Percentiles rank a stretch among this genome's conserved stretches.
Evolutionary conservation across 1,284 basidiomycete species (phyloP).

Genomic region (Pyrrhoderma noxium): DNA sequence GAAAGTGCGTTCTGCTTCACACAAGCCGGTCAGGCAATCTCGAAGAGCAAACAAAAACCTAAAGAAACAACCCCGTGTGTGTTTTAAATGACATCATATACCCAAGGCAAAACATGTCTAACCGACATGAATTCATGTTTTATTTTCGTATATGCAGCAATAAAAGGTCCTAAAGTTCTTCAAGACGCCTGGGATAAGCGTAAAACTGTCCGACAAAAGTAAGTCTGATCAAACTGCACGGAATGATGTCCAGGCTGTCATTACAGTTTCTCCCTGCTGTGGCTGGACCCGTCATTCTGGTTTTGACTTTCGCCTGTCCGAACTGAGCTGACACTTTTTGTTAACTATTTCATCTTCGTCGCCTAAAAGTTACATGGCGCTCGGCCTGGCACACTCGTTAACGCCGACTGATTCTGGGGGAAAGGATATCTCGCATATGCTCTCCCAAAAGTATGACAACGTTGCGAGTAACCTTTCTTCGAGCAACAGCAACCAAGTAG

Average conservation of each 20-base stretch:
- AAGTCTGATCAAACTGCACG: slow-evolving; percentile 26
- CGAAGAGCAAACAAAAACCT: slow-evolving; percentile 64
- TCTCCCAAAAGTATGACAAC: slow-evolving; percentile 2
- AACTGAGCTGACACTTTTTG: slow-evolving; percentile 2
- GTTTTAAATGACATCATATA: slow-evolving; percentile 13
- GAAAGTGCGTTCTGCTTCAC: slow-evolving; percentile 66
- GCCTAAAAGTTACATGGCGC: slow-evolving; percentile 59
- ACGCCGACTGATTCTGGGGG: slow-evolving; percentile 60
- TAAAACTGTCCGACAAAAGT: slow-evolving; percentile 95
- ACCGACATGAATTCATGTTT: slow-evolving; percentile 3
- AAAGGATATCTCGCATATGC: slow-evolving; percentile 31
- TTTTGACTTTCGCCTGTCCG: slow-evolving; percentile 3
- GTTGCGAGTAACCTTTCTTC: neutral
- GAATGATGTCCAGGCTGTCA: neutral
- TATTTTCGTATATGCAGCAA: slow-evolving; percentile 51
- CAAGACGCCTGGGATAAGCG: slow-evolving; percentile 84
- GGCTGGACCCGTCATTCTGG: slow-evolving; percentile 7
- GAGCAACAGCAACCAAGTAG: slow-evolving; percentile 1
- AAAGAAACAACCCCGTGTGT: slow-evolving; percentile 69
- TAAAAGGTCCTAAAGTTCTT: slow-evolving; percentile 77
- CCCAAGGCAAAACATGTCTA: neutral
- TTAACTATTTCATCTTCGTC: neutral
- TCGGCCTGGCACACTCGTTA: slow-evolving; percentile 65
- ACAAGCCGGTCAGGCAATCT: slow-evolving; percentile 65
- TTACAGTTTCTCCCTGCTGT: neutral